Evolutionary conservation across 768 basidiomycete species (phyloP), one percentile per base, ranked within the genome.

Genomic region (Hypsizygus marmoreus): DNA sequence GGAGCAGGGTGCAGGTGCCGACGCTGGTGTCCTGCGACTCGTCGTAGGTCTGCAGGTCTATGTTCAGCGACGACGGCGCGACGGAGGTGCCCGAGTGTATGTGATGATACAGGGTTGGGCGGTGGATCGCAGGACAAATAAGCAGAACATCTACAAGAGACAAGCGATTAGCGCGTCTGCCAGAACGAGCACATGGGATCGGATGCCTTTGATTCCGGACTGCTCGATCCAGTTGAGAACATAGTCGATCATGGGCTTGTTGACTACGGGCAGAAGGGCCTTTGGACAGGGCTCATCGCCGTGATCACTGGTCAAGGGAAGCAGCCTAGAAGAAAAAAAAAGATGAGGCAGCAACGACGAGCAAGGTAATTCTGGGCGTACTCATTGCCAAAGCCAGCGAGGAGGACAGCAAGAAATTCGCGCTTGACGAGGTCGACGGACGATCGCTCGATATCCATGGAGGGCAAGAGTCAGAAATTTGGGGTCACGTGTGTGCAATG

Each of bases 331-430:
- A 58, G 47, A 55, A 43, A 44, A 41, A 36, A 47, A 40, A 25
- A 49, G 38, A 16, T 43, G 28, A 22, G 10, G 33, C 41, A 23
- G 14, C 10, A 11, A 37, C 26, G 38, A 19, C 19, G 24, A 44
- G 45, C 30, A 39, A 40, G 6, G 23, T 19, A 12, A 35, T n/a
- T n/a, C n/a, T 7, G 20, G 33, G 49, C 9, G n/a, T 67, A 90
- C 94, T 87, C 86, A 58, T 88, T 85, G n/a, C 95, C 95, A 69
- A 92, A 92, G 25, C 95, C 95, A 22, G 91, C 88, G 10, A 97
- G 75, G 20, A 97, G 72, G 14, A 97, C 82, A 0, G 90, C 95
- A 40, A 89, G 80, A 62, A 97, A 97, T 64, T 97, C 95, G 23
- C 77, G 79, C 25, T 77, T 75, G 17, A 79, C 72, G 20, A 73